Evolutionary conservation across 495 filamentous ascomycete species (phyloP), one percentile per base, ranked within the genome.

Genomic region (Annulohypoxylon nitens): DNA sequence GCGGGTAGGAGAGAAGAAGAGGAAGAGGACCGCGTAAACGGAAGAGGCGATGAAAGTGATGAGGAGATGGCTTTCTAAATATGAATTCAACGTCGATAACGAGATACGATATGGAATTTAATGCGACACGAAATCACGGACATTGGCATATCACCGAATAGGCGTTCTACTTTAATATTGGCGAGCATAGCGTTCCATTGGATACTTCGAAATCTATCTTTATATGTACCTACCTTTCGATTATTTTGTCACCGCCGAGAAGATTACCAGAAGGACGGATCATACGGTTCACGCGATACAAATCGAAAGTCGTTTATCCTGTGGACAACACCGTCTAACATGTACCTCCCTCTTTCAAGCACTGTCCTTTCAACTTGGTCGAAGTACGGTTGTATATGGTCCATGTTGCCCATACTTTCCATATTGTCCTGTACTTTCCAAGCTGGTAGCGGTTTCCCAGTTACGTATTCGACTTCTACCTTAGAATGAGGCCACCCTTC

Each of bases 1-100:
- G 83, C 82, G 62, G 82, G 78, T 47, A 84, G 89, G 64, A 76
- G 86, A 51, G 85, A 89, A 71, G 80, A 83, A 69, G 90, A 90
- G 64, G 85, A 85, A 59, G 83, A 87, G 78, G 62, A 87, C 78
- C 64, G 76, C 1, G 79, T 73, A 0, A 80, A 73, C 4, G 78
- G 67, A 2, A 77, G 67, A 7, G 81, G 71, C 5, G 81, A 74
- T n/a, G 85, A 83, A n/a, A 80, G 77, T 37, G 85, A 85, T 53
- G 86, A 83, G 64, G 82, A 86, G 71, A 87, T 85, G 83, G 84
- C 79, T 10, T 77, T 85, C 59, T 81, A 64, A 70, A 53, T 10
- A 57, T 43, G 45, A 39, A 67, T 36, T 20, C 16, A 25, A 58
- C 41, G 14, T 58, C 33, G 50, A 60, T 64, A 26, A 74, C 26